Base-by-base conservation (phyloP, 1,284 basidiomycete genomes). In the Leccinum glutinopallens region DNA sequence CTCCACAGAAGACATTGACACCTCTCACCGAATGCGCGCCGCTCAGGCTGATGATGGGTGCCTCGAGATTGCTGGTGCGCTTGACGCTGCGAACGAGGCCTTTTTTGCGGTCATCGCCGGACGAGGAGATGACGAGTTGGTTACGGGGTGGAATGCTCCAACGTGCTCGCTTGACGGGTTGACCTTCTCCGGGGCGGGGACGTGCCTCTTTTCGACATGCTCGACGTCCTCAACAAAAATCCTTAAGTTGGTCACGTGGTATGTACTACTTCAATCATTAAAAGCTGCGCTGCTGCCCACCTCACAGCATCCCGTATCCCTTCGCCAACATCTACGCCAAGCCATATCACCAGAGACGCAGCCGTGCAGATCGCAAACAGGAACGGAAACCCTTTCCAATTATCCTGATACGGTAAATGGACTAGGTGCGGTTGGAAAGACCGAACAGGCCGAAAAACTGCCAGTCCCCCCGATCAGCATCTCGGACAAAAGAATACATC, bases 371-470 rank as follows among this genome's bases (percentile, higher is more conserved):
- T 77, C 39, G 87, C 88, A 67, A 94, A 91, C 9, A 94, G 79
- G 80, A 94, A 94, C 3, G 91, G 91, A 75, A 94, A 72, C 1
- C 93, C 92, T 74, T 85, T 84, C 86, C 91, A 93, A 73, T 90
- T 92, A 75, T 88, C 84, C 6, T 88, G 88, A 67, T 90, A 91
- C 4, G 90, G 92, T 0, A 22, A 22, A 92, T 90, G 2, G 87
- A 90, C 15, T 88, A 91, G 0, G 89, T 90, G n/a, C 90, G 85
- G 75, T 92, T 93, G 6, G 90, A 92, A 19, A 93, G 82, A 3
- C 91, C 92, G 67, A 91, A 93, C n/a, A 93, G 81, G 5, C 90
- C 90, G 72, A 92, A 93, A 76, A 91, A 92, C 88, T 90, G 64
- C 7, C 19, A 8, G 17, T 6, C 29, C 15, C 15, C 35, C 4